phyloP scores from a whole-genome alignment of 2,329 filamentous ascomycete genomes.

The Ophiocordyceps camponoti-leonardi region DNA sequence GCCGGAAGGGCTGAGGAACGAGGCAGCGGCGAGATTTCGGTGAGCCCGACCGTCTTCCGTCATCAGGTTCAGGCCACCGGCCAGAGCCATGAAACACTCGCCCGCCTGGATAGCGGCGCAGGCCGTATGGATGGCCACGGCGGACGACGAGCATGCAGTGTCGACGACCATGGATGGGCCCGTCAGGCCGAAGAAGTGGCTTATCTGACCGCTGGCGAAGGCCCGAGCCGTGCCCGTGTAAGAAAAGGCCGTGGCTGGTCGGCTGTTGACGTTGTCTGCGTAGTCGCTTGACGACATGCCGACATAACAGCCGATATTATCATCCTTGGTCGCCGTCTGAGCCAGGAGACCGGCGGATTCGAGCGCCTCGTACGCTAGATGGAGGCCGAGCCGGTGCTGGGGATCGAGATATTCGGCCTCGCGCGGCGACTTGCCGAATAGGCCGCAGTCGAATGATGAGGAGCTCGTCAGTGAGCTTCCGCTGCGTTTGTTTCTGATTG shows the following conservation, averaged over 20 bases:
- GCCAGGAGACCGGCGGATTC: constrained; percentile 7
- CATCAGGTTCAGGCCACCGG: constrained; percentile 46
- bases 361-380: constrained; percentile 16
- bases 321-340: not conserved
- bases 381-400: constrained; percentile 14
- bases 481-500: not conserved
- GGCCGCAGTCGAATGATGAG: constrained; percentile 8
- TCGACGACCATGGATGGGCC: constrained; percentile 3
- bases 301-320: constrained; percentile 10
- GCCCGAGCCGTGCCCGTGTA: constrained; percentile 4
- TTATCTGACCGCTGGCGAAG: constrained; percentile 2
- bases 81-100: constrained; percentile 38
- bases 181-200: constrained; percentile 1
- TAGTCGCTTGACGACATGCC: constrained; percentile 9
- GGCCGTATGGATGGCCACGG: constrained; percentile 1
- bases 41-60: constrained; percentile 47
- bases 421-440: constrained; percentile 11
- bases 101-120: constrained; percentile 3
- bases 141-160: constrained; percentile 1
- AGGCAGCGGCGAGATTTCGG: constrained; percentile 43
- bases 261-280: constrained; percentile 7
- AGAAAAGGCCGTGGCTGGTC: constrained; percentile 14
- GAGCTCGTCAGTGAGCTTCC: constrained; percentile 3
- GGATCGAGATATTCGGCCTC: constrained; percentile 16
- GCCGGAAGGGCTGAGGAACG: constrained; percentile 37